Conservation (phyloP, 2,329 filamentous ascomycete species). For the Lachnellula occidentalis region DNA sequence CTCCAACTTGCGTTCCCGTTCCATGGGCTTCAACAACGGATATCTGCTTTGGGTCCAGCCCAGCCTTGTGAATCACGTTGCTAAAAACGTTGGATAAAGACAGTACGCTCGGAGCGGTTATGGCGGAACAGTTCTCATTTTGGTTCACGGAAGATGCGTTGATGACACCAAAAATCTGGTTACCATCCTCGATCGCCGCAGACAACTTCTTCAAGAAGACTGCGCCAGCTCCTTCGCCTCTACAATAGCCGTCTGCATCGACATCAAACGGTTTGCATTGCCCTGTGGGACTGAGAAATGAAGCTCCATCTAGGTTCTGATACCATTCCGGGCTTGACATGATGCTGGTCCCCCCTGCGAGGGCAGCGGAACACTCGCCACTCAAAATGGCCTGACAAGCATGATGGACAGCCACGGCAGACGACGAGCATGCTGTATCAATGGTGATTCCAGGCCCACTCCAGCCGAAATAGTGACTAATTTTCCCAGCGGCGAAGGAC, state of each 20-base stretch:
- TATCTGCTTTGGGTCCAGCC: not conserved
- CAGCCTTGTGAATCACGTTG: not conserved
- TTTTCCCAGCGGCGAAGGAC: conserved; percentile 1
- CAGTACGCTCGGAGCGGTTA: not conserved
- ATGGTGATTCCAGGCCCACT: conserved; percentile 60
- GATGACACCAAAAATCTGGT: not conserved
- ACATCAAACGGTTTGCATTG: not conserved
- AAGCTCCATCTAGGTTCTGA: not conserved
- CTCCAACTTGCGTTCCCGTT: conserved; percentile 11
- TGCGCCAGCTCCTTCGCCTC: not conserved
- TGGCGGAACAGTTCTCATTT: not conserved
- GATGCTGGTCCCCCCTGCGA: conserved; percentile 10
- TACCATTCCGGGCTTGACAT: not conserved
- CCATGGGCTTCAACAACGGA: conserved; percentile 13
- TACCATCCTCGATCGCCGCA: not conserved
- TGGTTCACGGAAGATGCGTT: not conserved
- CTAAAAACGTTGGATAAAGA: not conserved
- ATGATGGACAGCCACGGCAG: conserved; percentile 47
- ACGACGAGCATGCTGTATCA: conserved; percentile 53
- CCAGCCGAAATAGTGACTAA: conserved; percentile 7
- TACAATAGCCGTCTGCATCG: not conserved
- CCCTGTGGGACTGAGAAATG: not conserved
- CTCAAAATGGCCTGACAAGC: conserved; percentile 43
- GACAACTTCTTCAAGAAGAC: not conserved
- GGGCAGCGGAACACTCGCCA: conserved; percentile 32